Evolutionary conservation across 345 rosid species (phyloP), one percentile per base, ranked within the genome.

Genomic region (Zanthoxylum bungeanum): DNA sequence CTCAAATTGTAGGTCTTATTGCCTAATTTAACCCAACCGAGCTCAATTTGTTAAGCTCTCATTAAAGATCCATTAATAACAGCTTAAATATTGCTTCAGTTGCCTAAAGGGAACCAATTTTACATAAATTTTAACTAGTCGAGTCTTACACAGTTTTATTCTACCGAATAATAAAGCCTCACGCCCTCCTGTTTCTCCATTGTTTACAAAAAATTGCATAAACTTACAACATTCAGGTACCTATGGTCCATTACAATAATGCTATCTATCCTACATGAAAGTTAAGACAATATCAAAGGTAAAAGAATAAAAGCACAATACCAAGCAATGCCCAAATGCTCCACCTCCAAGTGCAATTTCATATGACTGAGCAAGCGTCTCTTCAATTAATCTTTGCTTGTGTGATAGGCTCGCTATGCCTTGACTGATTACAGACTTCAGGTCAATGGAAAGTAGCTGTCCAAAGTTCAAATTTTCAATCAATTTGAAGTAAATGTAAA

Each of bases 341-440:
- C 87, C 85, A 62, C 85, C 85, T 4, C 87, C 92, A 75, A 88
- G 85, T 68, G 79, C 85, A 56, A 88, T 85, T 81, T 82, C 84
- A 59, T 83, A 91, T 0, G 93, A 84, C 30, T 68, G 84, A 53
- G 66, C 81, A 27, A 91, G 82, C 14, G 65, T 79, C 9, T 81
- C 73, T 7, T 83, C 82, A n/a, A 91, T 91, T 70, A 84, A 64
- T 78, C 83, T 84, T 69, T 61, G 84, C 83, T 83, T 87, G 61
- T 56, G 70, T 49, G 73, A 76, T 73, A 87, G 79, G 82, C 88
- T 88, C 71, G 39, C 68, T 73, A 70, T 79, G 40, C 93, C 93
- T 78, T 77, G 84, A 60, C 58, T 78, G 67, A 85, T 84, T 56
- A 83, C 73, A 64, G 76, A 78, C 9, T 84, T 86, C 75, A 82